These are phyloP conservation scores for Galium porrigens DNA, from an alignment of 305 asterid genomes.

Conservation along the genomic window DNA sequence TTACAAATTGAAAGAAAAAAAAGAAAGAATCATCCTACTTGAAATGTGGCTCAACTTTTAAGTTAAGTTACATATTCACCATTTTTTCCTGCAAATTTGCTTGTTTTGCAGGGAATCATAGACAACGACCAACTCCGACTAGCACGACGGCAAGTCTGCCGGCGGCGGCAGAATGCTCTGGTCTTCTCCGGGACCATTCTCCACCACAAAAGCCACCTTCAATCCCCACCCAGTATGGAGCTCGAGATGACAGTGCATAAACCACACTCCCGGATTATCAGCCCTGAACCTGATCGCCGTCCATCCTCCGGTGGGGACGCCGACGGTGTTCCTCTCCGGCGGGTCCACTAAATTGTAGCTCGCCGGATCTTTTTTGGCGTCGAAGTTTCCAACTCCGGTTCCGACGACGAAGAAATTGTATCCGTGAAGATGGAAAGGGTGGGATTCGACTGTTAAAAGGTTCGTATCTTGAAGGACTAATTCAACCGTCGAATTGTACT, in stretches of 20 bases:
- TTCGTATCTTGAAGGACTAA: constrained; percentile 54
- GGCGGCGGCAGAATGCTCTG: constrained; percentile 34
- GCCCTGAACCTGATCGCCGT: constrained; percentile 51
- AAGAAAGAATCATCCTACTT: background rate
- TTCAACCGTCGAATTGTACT: constrained; percentile 47
- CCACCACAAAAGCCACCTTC: constrained; percentile 42
- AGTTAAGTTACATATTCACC: background rate
- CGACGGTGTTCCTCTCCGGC: constrained; percentile 47
- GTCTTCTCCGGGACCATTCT: constrained; percentile 29
- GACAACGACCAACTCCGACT: background rate
- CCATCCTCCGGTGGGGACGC: constrained; percentile 64
- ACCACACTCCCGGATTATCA: constrained; percentile 55
- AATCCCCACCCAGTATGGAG: constrained; percentile 41
- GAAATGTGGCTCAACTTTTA: constrained; percentile 3
- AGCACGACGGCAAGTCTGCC: constrained; percentile 28
- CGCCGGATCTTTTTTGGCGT: constrained; percentile 28
- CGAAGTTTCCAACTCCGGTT: constrained; percentile 38
- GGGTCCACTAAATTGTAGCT: constrained; percentile 44
- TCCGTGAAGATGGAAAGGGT: constrained; percentile 67
- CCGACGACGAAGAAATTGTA: constrained; percentile 56
- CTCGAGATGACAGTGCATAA: constrained; percentile 44
- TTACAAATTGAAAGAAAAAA: constrained; percentile 2
- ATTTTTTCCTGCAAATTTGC: constrained; percentile 5
- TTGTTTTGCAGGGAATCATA: constrained; percentile 9
- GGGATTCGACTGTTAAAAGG: constrained; percentile 44